Base-by-base conservation (phyloP, 2,329 filamentous ascomycete species). In the Alternaria longipes region DNA sequence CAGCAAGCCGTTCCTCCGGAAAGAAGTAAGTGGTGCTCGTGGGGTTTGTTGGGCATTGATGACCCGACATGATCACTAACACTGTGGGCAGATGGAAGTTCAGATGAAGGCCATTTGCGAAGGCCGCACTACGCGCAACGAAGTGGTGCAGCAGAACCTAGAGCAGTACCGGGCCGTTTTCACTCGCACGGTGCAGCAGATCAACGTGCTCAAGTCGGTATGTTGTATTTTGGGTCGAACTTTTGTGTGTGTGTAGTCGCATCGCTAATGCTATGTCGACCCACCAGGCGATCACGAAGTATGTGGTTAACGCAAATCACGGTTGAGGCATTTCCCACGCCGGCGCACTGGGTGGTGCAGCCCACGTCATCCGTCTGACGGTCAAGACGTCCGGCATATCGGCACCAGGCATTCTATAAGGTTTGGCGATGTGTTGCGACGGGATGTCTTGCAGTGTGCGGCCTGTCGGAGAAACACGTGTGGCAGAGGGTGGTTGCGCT, bases 71-170 rank as follows among this genome's bases (percentile, higher is more conserved):
- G 42, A 26, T 60, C 38, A 60, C 65, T 67, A 62, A 66, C 54
- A 51, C 60, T 18, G 30, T 63, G 54, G 52, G 62, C 67, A 84
- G 84, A 97, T 97, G 93, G 95, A 99, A 80, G 82, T 93, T 63
- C 92, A 93, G 77, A 97, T 99, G 94, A 95, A 94, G 77, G 92
- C 92, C 59, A 97, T 99, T 59, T 98, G 95, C 80, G 93, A 94
- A 61, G 95, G 95, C 26, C 89, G 87, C 53, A 91, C 89, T 66
- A 91, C 90, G 34, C 90, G 88, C 72, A 85, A 87, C 55, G 86
- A 87, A 20, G 92, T 99, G 47, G 86, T 99, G 42, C 85, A 89
- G 56, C 90, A 97, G 78, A 97, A 91, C 75, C 83, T 99, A 57
- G 87, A 90, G 62, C 92, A 95, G 82, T 99, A 98, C 78, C 89